Evolutionary conservation across 345 rosid genomes (phyloP).

Genomic region (Rhodamnia argentea): DNA sequence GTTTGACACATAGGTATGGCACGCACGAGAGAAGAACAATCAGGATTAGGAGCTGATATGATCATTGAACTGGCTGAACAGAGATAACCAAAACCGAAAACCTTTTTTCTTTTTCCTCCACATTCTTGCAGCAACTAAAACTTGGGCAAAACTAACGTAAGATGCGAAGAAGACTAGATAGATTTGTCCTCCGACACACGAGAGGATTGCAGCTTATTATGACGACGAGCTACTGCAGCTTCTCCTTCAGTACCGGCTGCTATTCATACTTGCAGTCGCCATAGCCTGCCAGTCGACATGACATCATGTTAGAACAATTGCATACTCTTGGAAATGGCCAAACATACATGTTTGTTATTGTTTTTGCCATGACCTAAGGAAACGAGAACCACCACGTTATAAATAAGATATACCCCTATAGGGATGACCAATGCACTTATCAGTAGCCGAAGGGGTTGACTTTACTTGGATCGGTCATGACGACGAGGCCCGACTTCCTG

Average conservation of each 20-base stretch:
- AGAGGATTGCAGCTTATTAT: neutral
- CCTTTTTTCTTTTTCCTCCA: neutral
- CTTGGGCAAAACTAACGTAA: neutral
- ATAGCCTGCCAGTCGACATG: constrained; percentile 29
- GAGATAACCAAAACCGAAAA: neutral
- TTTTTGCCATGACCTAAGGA: neutral
- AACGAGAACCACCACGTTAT: neutral
- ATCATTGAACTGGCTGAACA: neutral
- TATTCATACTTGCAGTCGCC: constrained; percentile 27
- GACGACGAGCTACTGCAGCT: neutral
- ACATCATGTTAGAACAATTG: neutral
- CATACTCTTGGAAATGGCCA: neutral
- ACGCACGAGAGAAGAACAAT: neutral
- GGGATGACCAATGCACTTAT: neutral
- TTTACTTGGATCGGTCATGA: constrained; percentile 53
- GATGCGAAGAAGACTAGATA: neutral
- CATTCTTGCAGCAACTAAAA: neutral
- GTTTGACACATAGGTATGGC: neutral
- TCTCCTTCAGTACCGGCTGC: neutral
- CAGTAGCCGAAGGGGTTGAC: neutral
- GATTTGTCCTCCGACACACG: neutral
- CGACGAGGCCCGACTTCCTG: constrained; percentile 45
- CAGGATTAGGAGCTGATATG: neutral
- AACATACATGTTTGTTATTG: neutral
- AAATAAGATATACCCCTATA: neutral